Evolutionary conservation across 2,329 filamentous ascomycete genomes (phyloP).

Genomic region (Ascochyta fabae): DNA sequence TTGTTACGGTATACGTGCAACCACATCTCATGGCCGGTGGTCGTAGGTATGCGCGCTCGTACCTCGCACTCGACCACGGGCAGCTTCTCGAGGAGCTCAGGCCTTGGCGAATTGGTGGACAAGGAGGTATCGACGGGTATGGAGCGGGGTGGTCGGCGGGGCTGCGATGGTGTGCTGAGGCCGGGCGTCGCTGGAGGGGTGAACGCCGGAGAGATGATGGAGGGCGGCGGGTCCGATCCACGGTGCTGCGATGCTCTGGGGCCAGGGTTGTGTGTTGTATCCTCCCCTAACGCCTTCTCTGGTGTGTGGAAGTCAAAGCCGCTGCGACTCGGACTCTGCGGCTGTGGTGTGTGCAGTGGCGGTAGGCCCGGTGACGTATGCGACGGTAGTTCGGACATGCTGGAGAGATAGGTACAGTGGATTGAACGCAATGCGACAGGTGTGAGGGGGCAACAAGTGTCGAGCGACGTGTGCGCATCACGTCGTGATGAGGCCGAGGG

Average conservation of each 20-base stretch:
- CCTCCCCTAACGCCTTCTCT: constrained; percentile 15
- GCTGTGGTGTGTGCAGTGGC: constrained; percentile 62
- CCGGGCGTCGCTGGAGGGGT: constrained; percentile 49
- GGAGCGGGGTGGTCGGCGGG: constrained; percentile 44
- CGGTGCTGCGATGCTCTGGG: constrained; percentile 2
- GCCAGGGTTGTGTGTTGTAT: background rate
- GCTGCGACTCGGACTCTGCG: constrained; percentile 51
- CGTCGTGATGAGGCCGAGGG: constrained; percentile 21
- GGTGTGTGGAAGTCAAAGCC: constrained; percentile 44
- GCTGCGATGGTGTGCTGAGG: constrained; percentile 41
- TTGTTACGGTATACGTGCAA: constrained; percentile 93
- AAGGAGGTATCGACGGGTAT: constrained; percentile 52
- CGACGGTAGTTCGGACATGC: constrained; percentile 63
- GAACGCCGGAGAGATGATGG: constrained; percentile 57
- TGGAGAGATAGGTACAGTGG: background rate
- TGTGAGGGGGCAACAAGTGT: constrained; percentile 6
- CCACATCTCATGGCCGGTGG: constrained; percentile 93
- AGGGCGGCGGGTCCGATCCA: constrained; percentile 42
- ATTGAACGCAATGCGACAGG: constrained; percentile 15
- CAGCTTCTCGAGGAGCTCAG: constrained; percentile 74
- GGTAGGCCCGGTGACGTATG: constrained; percentile 60
- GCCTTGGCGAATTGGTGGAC: constrained; percentile 58
- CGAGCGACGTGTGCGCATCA: constrained; percentile 2
- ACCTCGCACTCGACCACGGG: constrained; percentile 93
- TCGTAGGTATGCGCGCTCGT: constrained; percentile 92